Evolutionary conservation across 2,329 filamentous ascomycete species (phyloP).

Genomic region (Pseudonectria buxi): DNA sequence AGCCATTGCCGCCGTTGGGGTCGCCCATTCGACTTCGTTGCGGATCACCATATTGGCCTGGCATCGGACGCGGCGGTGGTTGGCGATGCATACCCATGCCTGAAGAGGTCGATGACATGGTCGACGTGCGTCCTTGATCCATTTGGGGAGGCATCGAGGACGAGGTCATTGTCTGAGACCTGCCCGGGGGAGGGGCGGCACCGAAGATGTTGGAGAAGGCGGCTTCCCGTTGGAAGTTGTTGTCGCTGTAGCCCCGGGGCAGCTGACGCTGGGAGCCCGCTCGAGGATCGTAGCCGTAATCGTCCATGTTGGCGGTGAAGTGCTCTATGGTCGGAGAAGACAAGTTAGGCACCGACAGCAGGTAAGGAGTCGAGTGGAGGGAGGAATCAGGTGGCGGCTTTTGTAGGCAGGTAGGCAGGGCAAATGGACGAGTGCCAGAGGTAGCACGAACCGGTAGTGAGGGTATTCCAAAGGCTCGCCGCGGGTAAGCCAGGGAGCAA

Average conservation of each 20-base stretch:
- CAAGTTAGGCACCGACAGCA: no score
- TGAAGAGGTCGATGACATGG: conserved; percentile 55
- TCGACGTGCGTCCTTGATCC: conserved; percentile 65
- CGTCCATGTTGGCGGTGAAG: conserved; percentile 51
- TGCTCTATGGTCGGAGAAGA: no score
- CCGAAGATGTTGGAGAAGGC: conserved; percentile 97
- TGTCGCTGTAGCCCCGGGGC: conserved; percentile 42
- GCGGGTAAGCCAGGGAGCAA: conserved; percentile 13
- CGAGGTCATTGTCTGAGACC: conserved; percentile 93
- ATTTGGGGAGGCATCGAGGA: conserved; percentile 52
- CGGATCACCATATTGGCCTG: conserved; percentile 30
- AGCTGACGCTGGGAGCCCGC: conserved; percentile 34
- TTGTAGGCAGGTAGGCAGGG: background rate
- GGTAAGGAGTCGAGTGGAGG: conserved; percentile 2
- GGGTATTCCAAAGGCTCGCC: conserved; percentile 12
- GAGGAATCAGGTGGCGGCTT: conserved; percentile 7
- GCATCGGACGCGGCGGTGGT: conserved; percentile 52
- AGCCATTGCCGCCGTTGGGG: conserved; percentile 41
- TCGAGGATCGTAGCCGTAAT: conserved; percentile 51
- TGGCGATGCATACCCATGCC: conserved; percentile 57
- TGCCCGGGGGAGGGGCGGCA: conserved; percentile 73
- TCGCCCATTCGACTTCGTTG: conserved; percentile 26
- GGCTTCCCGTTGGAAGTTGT: conserved; percentile 74
- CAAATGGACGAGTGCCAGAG: conserved; percentile 1
- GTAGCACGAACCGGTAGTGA: conserved; percentile 15